Evolutionary conservation across 192 early-diverging fungal species (phyloP).

Genomic region (Pilaira anomala): DNA sequence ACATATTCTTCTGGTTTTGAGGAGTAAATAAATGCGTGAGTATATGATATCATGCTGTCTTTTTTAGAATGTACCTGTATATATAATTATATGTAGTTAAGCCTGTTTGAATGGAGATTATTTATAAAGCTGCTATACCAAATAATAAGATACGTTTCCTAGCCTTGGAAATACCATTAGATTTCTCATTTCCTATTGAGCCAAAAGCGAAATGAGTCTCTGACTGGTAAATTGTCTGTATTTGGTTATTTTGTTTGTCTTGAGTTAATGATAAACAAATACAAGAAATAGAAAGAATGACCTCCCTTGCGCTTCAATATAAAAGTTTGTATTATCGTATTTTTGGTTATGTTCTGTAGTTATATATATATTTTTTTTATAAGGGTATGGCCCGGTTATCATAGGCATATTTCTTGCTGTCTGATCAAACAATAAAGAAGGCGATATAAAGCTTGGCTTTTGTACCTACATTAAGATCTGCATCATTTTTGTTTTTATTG

Average conservation of each 20-base stretch:
- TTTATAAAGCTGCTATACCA: slow-evolving; percentile 11
- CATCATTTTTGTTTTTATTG: no score
- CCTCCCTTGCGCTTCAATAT: slow-evolving; percentile 39
- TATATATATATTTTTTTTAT: no score
- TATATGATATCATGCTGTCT: slow-evolving; percentile 20
- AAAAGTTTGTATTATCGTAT: slow-evolving; percentile 6
- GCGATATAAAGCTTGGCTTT: no score
- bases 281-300: neutral
- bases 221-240: slow-evolving; percentile 41
- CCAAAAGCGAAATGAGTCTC: slow-evolving; percentile 33
- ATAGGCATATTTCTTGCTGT: no score
- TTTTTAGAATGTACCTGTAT: slow-evolving; percentile 11
- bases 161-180: slow-evolving; percentile 41
- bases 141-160: slow-evolving; percentile 42
- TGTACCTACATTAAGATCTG: no score
- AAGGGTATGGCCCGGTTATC: no score
- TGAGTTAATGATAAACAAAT: neutral
- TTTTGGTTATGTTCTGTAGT: no score
- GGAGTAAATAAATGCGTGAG: slow-evolving; percentile 25
- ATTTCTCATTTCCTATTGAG: slow-evolving; percentile 46
- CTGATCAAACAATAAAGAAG: no score
- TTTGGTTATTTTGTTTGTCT: neutral
- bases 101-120: neutral
- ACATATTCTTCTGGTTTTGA: slow-evolving; percentile 21
- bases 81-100: neutral